Conservation (phyloP, 176 grass and related monocot genomes). For the Sorghum bicolor region Sorghum_bicolor_NCBIv3 NC_012878.2:44792501-44793000, state of each 20-base stretch:
- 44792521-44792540: too few relatives aligned
- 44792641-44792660: background rate
- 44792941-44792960: slow-evolving; percentile 73
- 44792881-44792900: background rate
- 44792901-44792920: slow-evolving; percentile 65
- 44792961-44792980: slow-evolving; percentile 83
- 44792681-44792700: background rate
- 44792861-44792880: background rate
- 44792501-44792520: too few relatives aligned
- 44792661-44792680: background rate
- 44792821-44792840: background rate
- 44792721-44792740: background rate
- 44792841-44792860: background rate
- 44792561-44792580: too few relatives aligned
- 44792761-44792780: background rate
- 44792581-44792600: too few relatives aligned
- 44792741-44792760: background rate
- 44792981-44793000: slow-evolving; percentile 18
- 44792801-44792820: background rate
- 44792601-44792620: too few relatives aligned
- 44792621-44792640: background rate
- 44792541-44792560: too few relatives aligned
- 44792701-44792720: background rate
- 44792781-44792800: background rate
- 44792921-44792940: slow-evolving; percentile 50